These are phyloP conservation scores for Chimonanthus salicifolius DNA, from an alignment of 164 flowering plant species.

Conservation along the genomic window DNA sequence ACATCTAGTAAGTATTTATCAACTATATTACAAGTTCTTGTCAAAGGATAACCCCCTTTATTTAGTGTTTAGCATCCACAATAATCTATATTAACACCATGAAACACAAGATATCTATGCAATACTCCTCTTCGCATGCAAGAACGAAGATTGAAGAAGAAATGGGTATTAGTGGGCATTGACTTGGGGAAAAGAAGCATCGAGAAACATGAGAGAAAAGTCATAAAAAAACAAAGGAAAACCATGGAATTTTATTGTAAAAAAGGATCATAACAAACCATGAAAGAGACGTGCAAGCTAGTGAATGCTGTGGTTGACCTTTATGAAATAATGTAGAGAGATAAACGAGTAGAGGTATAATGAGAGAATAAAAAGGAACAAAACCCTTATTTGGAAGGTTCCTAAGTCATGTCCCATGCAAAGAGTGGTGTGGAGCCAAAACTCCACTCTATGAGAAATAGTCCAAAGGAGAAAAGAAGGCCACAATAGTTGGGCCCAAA, in stretches of 20 bases:
- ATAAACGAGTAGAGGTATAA: background rate
- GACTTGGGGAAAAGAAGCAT: background rate
- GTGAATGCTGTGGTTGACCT: conserved; percentile 4
- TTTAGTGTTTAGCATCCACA: too few relatives aligned
- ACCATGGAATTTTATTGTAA: background rate
- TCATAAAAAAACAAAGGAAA: background rate
- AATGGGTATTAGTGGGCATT: background rate
- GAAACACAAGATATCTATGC: background rate
- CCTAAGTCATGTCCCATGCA: background rate
- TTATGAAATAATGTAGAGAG: background rate
- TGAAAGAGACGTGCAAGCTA: conserved; percentile 4
- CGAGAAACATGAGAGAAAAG: background rate
- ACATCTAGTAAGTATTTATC: too few relatives aligned
- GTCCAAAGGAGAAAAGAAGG: background rate
- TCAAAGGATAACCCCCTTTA: too few relatives aligned
- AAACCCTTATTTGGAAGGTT: conserved; percentile 1
- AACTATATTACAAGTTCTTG: too few relatives aligned
- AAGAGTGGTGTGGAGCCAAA: background rate
- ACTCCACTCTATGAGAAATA: background rate
- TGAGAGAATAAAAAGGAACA: background rate
- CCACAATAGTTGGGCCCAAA: background rate
- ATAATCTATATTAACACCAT: too few relatives aligned
- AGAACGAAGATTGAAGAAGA: background rate
- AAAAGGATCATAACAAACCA: background rate
- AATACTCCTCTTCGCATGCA: background rate